A percentile compares a stretch with the other conserved stretches of the same genome.
Evolutionary conservation across 768 basidiomycete genomes (phyloP).

Genomic region (Kwoniella botswanensis): DNA sequence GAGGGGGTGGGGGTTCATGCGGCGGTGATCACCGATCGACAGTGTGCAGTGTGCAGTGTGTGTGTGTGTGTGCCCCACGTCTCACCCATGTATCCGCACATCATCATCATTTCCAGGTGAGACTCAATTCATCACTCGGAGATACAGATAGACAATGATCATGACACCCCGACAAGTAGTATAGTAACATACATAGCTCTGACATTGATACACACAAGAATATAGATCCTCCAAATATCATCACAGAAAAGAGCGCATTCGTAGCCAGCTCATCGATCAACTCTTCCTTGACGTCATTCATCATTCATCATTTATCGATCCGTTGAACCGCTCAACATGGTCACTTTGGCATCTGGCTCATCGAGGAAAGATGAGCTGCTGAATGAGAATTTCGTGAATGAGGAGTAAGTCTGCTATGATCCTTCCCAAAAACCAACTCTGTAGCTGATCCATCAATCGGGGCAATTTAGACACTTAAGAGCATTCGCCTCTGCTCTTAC

Average conservation of each 20-base stretch:
- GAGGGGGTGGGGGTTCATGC: neutral
- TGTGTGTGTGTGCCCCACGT: neutral
- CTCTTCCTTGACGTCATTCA: neutral
- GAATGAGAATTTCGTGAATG: conserved; percentile 69
- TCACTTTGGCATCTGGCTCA: neutral
- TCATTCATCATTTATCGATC: neutral
- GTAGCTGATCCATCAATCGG: too few species aligned
- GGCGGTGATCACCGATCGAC: neutral
- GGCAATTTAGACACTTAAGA: conserved; percentile 65
- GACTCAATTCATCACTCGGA: neutral
- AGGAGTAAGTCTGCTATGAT: conserved; percentile 64
- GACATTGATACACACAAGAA: neutral
- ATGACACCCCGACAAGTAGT: too few species aligned
- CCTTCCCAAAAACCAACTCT: conserved; percentile 1
- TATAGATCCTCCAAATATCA: neutral
- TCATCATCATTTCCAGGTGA: neutral
- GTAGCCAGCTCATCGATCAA: neutral
- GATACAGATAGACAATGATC: neutral
- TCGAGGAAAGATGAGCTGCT: conserved; percentile 52
- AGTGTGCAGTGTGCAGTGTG: too few species aligned
- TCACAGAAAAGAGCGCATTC: neutral
- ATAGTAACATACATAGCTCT: neutral
- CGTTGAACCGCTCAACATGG: neutral
- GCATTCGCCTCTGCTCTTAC: conserved; percentile 78
- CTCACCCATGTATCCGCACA: neutral